A percentile compares a stretch with the other conserved stretches of the same genome.
Evolutionary conservation across 805 yeast species (phyloP).

Genomic region (Ogataea degrootiae): DNA sequence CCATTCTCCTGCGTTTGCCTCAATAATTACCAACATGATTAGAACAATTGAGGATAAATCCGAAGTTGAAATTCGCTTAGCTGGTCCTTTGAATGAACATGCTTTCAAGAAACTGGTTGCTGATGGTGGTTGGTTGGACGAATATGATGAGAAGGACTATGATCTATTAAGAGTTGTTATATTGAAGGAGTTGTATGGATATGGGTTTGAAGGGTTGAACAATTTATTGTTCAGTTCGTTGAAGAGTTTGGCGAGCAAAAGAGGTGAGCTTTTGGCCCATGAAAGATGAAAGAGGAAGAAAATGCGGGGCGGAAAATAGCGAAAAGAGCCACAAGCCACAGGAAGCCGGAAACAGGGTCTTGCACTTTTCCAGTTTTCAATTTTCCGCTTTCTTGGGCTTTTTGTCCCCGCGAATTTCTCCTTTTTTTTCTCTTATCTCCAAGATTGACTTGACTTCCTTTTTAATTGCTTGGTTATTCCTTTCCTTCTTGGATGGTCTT

Average conservation of each 20-base stretch:
- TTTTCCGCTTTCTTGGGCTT: no score
- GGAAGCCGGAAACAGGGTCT: no score
- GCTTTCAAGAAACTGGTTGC: constrained; percentile 32
- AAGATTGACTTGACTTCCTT: no score
- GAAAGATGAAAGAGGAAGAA: not conserved
- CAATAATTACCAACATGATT: constrained; percentile 38
- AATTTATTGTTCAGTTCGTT: constrained; percentile 50
- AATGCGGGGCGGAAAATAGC: not conserved
- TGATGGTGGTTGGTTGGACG: constrained; percentile 21
- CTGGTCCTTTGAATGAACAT: constrained; percentile 48
- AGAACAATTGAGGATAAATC: constrained; percentile 43
- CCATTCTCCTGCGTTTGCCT: constrained; percentile 48
- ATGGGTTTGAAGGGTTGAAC: constrained; percentile 46
- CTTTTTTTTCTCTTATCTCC: no score
- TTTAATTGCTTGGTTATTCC: no score
- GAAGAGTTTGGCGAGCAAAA: constrained; percentile 37
- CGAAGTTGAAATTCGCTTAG: constrained; percentile 35
- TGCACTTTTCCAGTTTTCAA: no score
- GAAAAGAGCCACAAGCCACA: not conserved
- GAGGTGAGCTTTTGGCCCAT: not conserved
- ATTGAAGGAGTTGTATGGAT: constrained; percentile 34
- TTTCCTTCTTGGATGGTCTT: no score
- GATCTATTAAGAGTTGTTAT: constrained; percentile 44
- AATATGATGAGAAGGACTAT: constrained; percentile 23
- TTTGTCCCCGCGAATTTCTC: no score